Base-by-base conservation (phyloP, 805 yeast species). In the Kazachstania psychrophila region DNA sequence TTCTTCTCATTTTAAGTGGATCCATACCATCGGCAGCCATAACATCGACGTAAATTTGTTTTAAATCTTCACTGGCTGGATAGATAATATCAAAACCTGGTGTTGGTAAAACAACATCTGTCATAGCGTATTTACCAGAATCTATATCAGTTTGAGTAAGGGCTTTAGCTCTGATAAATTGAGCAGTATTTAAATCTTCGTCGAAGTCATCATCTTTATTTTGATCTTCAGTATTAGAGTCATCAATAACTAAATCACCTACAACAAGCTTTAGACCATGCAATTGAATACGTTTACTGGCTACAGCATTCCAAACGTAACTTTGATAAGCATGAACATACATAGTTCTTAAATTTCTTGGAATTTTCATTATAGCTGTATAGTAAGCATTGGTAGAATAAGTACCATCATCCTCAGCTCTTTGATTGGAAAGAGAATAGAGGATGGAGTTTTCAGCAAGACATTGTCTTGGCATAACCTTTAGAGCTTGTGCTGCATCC, bases 311-410 rank as follows among this genome's bases (percentile, higher is more conserved):
- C 99, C 98, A 94, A 20, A 92, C 73, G 53, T 79, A 92, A 45
- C 96, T 85, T 62, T 92, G 98, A 58, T 94, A 94, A 3, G 98
- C 95, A 61, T 92, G 99, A 2, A 83, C 95, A 54, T 92, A 92
- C 94, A 92, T 89, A 40, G 88, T 75, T 56, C 96, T 70, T 55
- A 92, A 66, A 55, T 88, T 88, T 60, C 95, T 74, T 23, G 98
- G 97, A 46, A 92, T 82, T 39, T 86, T 75, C 80, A 82, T 78
- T 31, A 94, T 70, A 2, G 94, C 92, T 41, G 73, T 75, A 52
- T 84, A 77, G 56, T 77, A 84, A n/a, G 82, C 67, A 37, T 69
- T 66, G 3, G 62, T 57, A 14, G 69, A 54, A 49, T 66, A 79
- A 17, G 60, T 65, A 3, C 68, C 72, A 30, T 61, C 66, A 2